Base-by-base conservation (phyloP, 768 basidiomycete genomes). In the Scleroderma citrinum region DNA sequence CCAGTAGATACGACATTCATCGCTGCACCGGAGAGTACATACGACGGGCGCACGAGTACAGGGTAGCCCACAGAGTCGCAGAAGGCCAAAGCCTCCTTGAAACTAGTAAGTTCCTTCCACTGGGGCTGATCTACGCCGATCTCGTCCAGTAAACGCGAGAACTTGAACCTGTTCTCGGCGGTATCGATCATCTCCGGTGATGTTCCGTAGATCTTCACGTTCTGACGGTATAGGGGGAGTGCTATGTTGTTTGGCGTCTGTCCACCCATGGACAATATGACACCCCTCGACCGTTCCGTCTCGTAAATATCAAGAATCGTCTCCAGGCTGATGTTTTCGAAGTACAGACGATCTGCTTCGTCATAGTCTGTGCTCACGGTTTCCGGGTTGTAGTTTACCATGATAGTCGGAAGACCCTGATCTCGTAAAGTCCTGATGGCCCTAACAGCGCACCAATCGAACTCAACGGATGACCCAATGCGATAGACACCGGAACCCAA, bases 301-400 rank as follows among this genome's bases (percentile, higher is more conserved):
- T 99, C 94, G 67, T 97, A 97, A 60, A 99, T 94, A 64, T 99
- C 95, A 35, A 99, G 76, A 51, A 99, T 92, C 2, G 92, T 87
- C 72, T 99, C 95, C 61, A 97, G 71, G 57, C 86, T 87, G 76
- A 99, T 98, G 66, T 95, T 97, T 72, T 99, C 96, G 66, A 99
- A 99, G 76, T 98, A 99, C 23, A 99, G 77, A 24, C 94, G 82
- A 65, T 99, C 95, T 23, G 95, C 95, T 63, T 98, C 95, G 70
- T 98, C 96, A 69, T 97, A 98, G 68, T 98, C 95, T 29, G 96
- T 97, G 61, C 89, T 92, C 67, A 99, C 96, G 1, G 96, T 99
- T 73, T 98, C 95, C 13, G 95, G 96, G 68, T 99, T 98, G 71
- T 98, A 98, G 73, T 99, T 98, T 73, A 98, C 88, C 95, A 98